A percentile compares a stretch with the other conserved stretches of the same genome.
These are phyloP conservation scores for Fomitopsis serialis DNA, from an alignment of 768 basidiomycete species.

Conservation along the genomic window DNA sequence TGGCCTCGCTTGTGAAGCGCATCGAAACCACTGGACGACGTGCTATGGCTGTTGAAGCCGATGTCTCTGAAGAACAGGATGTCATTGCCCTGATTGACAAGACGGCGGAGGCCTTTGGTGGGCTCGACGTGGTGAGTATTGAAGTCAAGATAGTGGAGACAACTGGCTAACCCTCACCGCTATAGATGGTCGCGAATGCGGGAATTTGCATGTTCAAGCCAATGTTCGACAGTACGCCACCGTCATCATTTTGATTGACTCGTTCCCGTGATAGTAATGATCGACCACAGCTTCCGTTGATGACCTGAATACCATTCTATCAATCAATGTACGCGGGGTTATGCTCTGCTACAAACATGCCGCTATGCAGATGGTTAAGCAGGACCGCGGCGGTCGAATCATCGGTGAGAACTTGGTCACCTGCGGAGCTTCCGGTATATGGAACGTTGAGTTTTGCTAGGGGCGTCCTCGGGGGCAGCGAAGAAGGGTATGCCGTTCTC, in stretches of 20 bases:
- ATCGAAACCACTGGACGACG: constrained; percentile 18
- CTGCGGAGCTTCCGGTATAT: background rate
- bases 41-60: constrained; percentile 25
- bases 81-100: constrained; percentile 35
- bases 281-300: constrained; percentile 3
- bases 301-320: constrained; percentile 15
- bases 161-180: no score
- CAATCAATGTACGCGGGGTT: constrained; percentile 27
- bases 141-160: no score
- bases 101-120: constrained; percentile 28
- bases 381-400: constrained; percentile 34
- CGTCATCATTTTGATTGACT: background rate
- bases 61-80: constrained; percentile 36
- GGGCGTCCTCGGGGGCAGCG: constrained; percentile 11
- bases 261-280: background rate
- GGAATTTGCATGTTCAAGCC: constrained; percentile 11
- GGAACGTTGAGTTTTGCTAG: background rate
- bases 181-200: constrained; percentile 25
- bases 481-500: constrained; percentile 9
- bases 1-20: constrained; percentile 10
- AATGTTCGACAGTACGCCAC: constrained; percentile 8
- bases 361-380: constrained; percentile 33
- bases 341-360: constrained; percentile 37
- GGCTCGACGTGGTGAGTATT: constrained; percentile 39
- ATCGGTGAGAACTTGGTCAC: constrained; percentile 22